phyloP scores from a whole-genome alignment of 140 eudicot genomes.

The Flaveria floridana region DNA sequence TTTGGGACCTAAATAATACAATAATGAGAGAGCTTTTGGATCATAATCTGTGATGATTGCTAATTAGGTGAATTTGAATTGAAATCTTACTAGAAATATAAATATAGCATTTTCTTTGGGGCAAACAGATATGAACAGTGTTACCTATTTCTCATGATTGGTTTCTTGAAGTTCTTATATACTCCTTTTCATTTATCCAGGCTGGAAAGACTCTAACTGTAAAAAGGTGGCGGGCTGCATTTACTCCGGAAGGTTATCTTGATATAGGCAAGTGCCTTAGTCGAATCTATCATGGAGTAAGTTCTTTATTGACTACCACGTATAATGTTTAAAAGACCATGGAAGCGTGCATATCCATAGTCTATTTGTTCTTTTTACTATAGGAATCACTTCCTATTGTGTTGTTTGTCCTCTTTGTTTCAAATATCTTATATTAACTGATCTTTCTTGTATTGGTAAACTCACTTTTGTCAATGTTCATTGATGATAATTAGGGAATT shows the following conservation, averaged over 20 bases:
- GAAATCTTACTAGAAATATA: neutral
- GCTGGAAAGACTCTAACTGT: slow-evolving; percentile 82
- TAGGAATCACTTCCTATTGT: neutral
- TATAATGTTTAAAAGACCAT: slow-evolving; percentile 8
- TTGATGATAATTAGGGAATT: slow-evolving; percentile 60
- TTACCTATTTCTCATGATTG: slow-evolving; percentile 13
- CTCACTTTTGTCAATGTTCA: slow-evolving; percentile 17
- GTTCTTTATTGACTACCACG: slow-evolving; percentile 24
- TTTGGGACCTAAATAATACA: neutral
- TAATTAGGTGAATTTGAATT: slow-evolving; percentile 19
- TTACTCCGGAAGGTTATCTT: slow-evolving; percentile 70
- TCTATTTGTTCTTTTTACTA: neutral
- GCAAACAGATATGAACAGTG: neutral
- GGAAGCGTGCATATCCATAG: slow-evolving; percentile 12
- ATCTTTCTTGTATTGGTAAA: slow-evolving; percentile 1
- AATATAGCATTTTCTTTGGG: slow-evolving; percentile 10
- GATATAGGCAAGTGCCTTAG: slow-evolving; percentile 81
- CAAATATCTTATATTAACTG: neutral
- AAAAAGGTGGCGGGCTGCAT: slow-evolving; percentile 86
- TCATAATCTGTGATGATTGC: slow-evolving; percentile 1
- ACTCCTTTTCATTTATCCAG: slow-evolving; percentile 38
- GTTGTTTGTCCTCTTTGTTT: slow-evolving; percentile 14
- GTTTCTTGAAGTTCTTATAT: slow-evolving; percentile 21
- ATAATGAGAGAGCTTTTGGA: neutral
- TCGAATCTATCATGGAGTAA: slow-evolving; percentile 82